phyloP scores from a whole-genome alignment of 345 rosid species.

The Brassica rapa region DNA sequence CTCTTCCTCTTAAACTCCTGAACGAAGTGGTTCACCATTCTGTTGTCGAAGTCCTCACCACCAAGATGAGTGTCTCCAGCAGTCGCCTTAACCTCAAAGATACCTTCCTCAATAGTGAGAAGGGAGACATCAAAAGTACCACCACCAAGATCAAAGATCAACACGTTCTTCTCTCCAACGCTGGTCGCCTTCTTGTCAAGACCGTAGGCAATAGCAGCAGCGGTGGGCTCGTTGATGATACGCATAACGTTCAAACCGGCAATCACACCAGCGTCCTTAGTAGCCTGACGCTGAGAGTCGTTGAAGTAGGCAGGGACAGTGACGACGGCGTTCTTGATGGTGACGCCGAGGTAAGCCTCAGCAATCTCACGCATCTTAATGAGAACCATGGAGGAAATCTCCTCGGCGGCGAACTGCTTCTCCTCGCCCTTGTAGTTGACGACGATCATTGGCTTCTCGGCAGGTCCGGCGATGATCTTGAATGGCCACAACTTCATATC shows the following conservation, averaged over 20 bases:
- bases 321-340: constrained; percentile 71
- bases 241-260: constrained; percentile 78
- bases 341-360: constrained; percentile 74
- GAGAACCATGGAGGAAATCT: constrained; percentile 78
- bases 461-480: constrained; percentile 67
- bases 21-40: constrained; percentile 78
- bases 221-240: constrained; percentile 75
- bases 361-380: constrained; percentile 84
- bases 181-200: constrained; percentile 79
- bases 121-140: constrained; percentile 85
- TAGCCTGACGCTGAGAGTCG: constrained; percentile 83
- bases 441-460: constrained; percentile 73
- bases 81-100: constrained; percentile 76
- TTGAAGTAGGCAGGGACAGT: constrained; percentile 81
- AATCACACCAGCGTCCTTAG: constrained; percentile 75
- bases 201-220: constrained; percentile 84
- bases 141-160: constrained; percentile 81
- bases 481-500: constrained; percentile 78
- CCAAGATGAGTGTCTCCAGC: constrained; percentile 85
- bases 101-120: constrained; percentile 76
- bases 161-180: constrained; percentile 72
- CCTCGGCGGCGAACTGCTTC: constrained; percentile 68
- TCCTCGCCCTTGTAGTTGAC: constrained; percentile 74
- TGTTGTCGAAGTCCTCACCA: constrained; percentile 77
- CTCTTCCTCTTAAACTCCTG: constrained; percentile 73